Base-by-base conservation (phyloP, 2,329 filamentous ascomycete species). In the Aspergillus neoniger region DNA sequence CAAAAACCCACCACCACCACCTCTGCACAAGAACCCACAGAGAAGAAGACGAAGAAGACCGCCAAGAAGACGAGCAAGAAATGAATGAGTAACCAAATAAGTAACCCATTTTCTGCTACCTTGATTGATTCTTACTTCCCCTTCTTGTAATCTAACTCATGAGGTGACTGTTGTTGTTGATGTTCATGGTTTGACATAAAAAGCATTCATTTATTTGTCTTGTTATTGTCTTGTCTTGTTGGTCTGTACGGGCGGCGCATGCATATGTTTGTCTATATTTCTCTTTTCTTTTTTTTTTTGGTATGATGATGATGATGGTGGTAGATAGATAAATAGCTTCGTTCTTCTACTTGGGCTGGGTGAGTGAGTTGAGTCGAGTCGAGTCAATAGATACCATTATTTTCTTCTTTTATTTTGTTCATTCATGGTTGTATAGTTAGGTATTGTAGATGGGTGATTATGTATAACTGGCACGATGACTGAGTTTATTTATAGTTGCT, bases 11-110 rank as follows among this genome's bases (percentile, higher is more conserved):
- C 52, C 39, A 15, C 49, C 2, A 5, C 52, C 21, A 17, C 52
- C 25, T 9, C 49, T 2, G 10, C 50, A 4, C 41, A 44, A 44
- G 41, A 44, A 19, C 21, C 50, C 32, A 21, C 57, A 12, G 52
- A 64, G 48, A 61, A 61, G 48, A 61, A 64, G 58, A 32, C n/a
- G 38, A 71, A 71, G 60, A 69, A 66, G 38, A 63, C 49, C 58
- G 57, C 61, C 43, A 74, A 73, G 65, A 71, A 73, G 63, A 59
- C 65, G 6, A 63, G 54, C 60, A 74, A 75, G 71, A 74, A 67
- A 59, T 55, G 54, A n/a, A n/a, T n/a, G n/a, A n/a, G n/a, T n/a
- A n/a, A n/a, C n/a, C n/a, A n/a, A n/a, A n/a, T n/a, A n/a, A 52
- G 55, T 50, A 50, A 52, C 43, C 12, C 23, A 36, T 44, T 28